Evolutionary conservation across 495 filamentous ascomycete genomes (phyloP).

Genomic region (Penicillium maclennaniae): DNA sequence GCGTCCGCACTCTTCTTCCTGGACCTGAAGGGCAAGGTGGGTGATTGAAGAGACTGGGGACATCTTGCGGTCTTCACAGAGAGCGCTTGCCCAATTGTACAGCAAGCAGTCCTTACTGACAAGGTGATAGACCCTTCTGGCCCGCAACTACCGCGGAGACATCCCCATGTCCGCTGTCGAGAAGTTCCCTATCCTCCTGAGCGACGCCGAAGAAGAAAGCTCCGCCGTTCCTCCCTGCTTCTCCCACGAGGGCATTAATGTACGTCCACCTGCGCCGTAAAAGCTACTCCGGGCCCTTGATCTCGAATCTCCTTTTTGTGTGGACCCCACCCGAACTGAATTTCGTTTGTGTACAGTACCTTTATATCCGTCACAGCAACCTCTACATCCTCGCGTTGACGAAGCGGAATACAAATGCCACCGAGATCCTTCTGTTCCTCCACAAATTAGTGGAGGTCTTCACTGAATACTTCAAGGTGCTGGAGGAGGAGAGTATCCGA

Average conservation of each 20-base stretch:
- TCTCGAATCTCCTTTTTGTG: constrained; percentile 19
- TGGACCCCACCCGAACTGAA: constrained; percentile 12
- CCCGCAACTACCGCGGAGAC: constrained; percentile 97
- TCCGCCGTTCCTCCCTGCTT: constrained; percentile 98
- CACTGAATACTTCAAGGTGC: constrained; percentile 99
- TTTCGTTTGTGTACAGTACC: constrained; percentile 60
- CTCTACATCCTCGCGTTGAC: constrained; percentile 98
- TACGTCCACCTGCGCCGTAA: constrained; percentile 39
- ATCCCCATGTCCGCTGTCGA: constrained; percentile 99
- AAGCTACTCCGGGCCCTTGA: constrained; percentile 5
- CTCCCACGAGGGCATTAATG: constrained; percentile 97
- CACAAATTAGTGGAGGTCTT: constrained; percentile 99
- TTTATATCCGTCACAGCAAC: constrained; percentile 99
- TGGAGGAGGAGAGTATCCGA: constrained; percentile 98
- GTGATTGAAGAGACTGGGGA: constrained; percentile 7
- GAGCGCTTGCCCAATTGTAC: constrained; percentile 7
- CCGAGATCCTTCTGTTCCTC: constrained; percentile 96
- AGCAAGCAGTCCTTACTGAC: constrained; percentile 24
- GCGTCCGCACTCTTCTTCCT: constrained; percentile 98
- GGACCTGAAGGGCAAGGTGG: constrained; percentile 98
- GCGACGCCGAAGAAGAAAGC: constrained; percentile 98
- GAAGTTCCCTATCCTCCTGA: constrained; percentile 94
- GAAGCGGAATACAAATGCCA: constrained; percentile 98
- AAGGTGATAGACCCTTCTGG: constrained; percentile 77
- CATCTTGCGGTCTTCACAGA: not conserved